A percentile compares a stretch with the other conserved stretches of the same genome.
Conservation (phyloP, 495 filamentous ascomycete genomes). For the Neurospora pannonica region DNA sequence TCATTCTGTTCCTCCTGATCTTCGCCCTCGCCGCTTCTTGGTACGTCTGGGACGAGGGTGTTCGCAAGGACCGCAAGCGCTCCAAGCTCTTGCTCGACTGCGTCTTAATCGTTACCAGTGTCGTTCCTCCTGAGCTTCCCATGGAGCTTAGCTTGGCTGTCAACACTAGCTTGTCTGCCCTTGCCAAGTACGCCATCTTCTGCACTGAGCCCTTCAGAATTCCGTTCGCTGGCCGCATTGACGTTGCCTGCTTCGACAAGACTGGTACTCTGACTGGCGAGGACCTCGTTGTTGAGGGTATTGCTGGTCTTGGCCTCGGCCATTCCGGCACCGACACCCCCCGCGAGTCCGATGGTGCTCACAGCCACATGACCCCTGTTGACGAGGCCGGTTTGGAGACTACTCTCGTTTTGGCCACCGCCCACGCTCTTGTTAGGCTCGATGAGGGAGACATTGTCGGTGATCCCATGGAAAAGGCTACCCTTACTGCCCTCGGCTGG, state of each 20-base stretch:
- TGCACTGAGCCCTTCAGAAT: slow-evolving; percentile 99
- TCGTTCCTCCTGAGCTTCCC: slow-evolving; percentile 92
- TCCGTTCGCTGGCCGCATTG: slow-evolving; percentile 89
- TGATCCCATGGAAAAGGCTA: slow-evolving; percentile 98
- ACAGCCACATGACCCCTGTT: slow-evolving; percentile 61
- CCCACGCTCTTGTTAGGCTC: slow-evolving; percentile 88
- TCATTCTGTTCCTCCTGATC: slow-evolving; percentile 92
- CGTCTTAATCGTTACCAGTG: slow-evolving; percentile 92
- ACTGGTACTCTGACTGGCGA: slow-evolving; percentile 96
- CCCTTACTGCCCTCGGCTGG: slow-evolving; percentile 83
- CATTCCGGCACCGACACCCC: slow-evolving; percentile 53
- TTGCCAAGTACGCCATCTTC: slow-evolving; percentile 93
- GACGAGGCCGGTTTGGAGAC: slow-evolving; percentile 63
- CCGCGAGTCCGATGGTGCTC: slow-evolving; percentile 64
- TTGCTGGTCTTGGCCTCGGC: slow-evolving; percentile 76
- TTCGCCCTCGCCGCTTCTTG: slow-evolving; percentile 98
- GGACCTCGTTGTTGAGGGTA: slow-evolving; percentile 93
- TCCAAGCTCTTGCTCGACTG: slow-evolving; percentile 97
- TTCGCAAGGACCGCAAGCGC: slow-evolving; percentile 82
- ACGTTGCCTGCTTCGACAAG: slow-evolving; percentile 98
- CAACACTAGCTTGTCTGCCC: slow-evolving; percentile 93
- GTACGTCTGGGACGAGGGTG: slow-evolving; percentile 99
- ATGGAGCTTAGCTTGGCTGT: slow-evolving; percentile 98
- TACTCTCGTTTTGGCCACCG: slow-evolving; percentile 87
- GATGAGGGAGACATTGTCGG: slow-evolving; percentile 97